These are phyloP conservation scores for Nakazawaea peltata DNA, from an alignment of 805 yeast species.

Conservation along the genomic window DNA sequence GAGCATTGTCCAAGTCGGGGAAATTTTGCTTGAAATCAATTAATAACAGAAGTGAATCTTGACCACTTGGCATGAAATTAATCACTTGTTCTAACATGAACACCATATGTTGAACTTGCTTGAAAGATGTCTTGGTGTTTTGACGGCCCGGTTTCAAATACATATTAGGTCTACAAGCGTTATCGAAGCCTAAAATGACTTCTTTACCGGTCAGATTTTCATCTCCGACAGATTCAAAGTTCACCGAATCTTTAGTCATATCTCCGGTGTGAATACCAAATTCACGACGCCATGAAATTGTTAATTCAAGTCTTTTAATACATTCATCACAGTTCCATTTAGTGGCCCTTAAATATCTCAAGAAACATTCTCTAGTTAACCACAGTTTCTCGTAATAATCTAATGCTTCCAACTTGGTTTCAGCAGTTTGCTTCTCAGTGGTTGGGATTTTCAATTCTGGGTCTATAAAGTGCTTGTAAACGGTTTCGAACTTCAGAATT, in stretches of 20 bases:
- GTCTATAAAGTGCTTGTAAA: slow-evolving; percentile 53
- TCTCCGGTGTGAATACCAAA: slow-evolving; percentile 60
- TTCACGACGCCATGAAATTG: slow-evolving; percentile 90
- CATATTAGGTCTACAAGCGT: slow-evolving; percentile 83
- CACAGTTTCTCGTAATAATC: slow-evolving; percentile 68
- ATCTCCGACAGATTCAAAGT: slow-evolving; percentile 42
- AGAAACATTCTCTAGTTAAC: slow-evolving; percentile 86
- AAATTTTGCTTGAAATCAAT: slow-evolving; percentile 88
- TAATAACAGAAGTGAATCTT: slow-evolving; percentile 83
- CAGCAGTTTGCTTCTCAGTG: slow-evolving; percentile 31
- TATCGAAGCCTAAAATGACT: slow-evolving; percentile 85
- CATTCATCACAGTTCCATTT: slow-evolving; percentile 78
- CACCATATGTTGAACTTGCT: slow-evolving; percentile 93
- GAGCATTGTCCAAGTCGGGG: slow-evolving; percentile 27
- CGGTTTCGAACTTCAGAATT: slow-evolving; percentile 47
- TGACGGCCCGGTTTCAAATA: slow-evolving; percentile 94
- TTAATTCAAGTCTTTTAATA: slow-evolving; percentile 62
- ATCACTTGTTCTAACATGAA: slow-evolving; percentile 88
- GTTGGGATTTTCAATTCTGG: slow-evolving; percentile 41
- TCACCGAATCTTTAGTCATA: slow-evolving; percentile 29
- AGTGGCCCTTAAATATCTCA: slow-evolving; percentile 88
- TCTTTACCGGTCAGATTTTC: slow-evolving; percentile 93
- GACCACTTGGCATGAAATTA: slow-evolving; percentile 94
- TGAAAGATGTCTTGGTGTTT: slow-evolving; percentile 80
- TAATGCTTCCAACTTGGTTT: slow-evolving; percentile 25